Conservation (phyloP, 345 rosid genomes). For the Balakata baccata region DNA sequence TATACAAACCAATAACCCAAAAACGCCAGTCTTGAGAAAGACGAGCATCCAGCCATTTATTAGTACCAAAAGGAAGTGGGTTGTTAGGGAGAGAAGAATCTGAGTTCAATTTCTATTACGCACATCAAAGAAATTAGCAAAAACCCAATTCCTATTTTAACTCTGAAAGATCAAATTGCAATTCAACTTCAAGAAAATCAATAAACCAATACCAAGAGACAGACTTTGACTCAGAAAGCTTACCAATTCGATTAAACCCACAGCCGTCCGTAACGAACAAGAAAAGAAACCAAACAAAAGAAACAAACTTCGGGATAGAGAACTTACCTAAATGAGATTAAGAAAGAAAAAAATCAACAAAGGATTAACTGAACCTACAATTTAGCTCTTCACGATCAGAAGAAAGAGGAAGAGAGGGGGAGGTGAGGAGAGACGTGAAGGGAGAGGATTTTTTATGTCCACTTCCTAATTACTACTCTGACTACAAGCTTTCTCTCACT, state of each 20-base stretch:
- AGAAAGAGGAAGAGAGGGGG: neutral
- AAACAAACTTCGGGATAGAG: conserved; percentile 4
- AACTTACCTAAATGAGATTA: neutral
- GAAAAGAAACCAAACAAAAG: neutral
- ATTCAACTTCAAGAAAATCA: neutral
- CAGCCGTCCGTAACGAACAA: neutral
- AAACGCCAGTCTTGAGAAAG: neutral
- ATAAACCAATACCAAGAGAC: neutral
- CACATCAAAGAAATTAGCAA: neutral
- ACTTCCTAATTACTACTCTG: neutral
- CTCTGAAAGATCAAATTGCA: conserved; percentile 2
- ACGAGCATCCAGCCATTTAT: neutral
- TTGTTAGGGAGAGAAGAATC: neutral
- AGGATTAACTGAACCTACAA: neutral
- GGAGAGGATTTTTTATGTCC: conserved; percentile 11
- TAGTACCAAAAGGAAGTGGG: neutral
- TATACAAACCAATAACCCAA: neutral
- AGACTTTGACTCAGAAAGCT: neutral
- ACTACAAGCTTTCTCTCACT: conserved; percentile 16
- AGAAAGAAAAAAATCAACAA: neutral
- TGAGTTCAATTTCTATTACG: neutral
- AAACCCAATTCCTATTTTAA: conserved; percentile 1
- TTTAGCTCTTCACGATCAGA: conserved; percentile 8
- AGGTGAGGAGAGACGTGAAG: conserved; percentile 24
- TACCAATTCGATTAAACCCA: conserved; percentile 5